Evolutionary conservation across 306 rosid genomes (phyloP), one percentile per base, ranked within the genome.

Genomic region (Prunus armeniaca): DNA sequence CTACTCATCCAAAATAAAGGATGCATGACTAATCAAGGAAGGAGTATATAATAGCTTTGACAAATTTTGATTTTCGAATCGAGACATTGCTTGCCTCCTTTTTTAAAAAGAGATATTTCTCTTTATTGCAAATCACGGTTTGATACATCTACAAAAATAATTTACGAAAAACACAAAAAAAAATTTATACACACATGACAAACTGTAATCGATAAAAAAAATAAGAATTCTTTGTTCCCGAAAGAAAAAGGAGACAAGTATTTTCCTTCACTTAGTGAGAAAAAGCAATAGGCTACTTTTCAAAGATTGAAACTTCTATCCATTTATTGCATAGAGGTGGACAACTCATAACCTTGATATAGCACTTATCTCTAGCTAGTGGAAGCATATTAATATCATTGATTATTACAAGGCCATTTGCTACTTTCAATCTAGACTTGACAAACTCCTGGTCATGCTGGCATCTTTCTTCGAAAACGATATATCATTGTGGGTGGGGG

Each of bases 381-480:
- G 67, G 67, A 62, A 62, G 43, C 67, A 28, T 60, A 6, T 14
- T 1, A 60, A 28, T 60, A 6, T 14, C 4, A 60, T 60, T 3
- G 10, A 25, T 24, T 15, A 15, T 28, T 4, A 2, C 45, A 15
- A 28, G 43, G 43, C n/a, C 43, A 28, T 28, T 28, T 62, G n/a
- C 41, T 62, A 27, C 67, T 30, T 28, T 14, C 4, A 78, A 64
- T 38, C 43, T 12, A 70, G 47, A 18, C 58, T 71, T 41, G 72
- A 65, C 52, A 28, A 45, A 43, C 52, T 72, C 54, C 9, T 28
- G 69, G 82, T 28, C 24, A 38, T 64, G 51, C 12, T 69, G 12
- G 18, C 45, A 68, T 63, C 68, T n/a, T 74, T 69, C 64, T 46
- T 68, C 22, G 75, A 68, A 57, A 69, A 50, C 49, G 75, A 76